Evolutionary conservation across 805 yeast genomes (phyloP), one percentile per base, ranked within the genome.

Genomic region (Candida hungchunana): DNA sequence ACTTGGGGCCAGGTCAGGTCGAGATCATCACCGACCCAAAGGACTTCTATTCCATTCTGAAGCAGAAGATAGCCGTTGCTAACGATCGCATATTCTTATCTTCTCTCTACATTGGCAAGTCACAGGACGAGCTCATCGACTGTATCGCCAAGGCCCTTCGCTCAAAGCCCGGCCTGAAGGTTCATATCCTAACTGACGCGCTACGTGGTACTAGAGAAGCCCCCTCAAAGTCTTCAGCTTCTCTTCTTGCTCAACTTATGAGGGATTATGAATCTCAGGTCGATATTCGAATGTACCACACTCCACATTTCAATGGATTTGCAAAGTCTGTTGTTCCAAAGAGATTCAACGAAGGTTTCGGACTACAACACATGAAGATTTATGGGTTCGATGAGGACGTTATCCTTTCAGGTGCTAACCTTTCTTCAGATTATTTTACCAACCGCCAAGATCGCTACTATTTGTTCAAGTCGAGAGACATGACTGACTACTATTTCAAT

Each of bases 351-450:
- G 98, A 93, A 62, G 89, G 94, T 4, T 68, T 73, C 48, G 98
- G 98, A 0, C 69, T 93, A 34, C 98, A 93, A 59, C 98, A 93
- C 56, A 93, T 93, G 97, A 93, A 93, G 58, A 71, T 93, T 19
- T 93, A 93, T 58, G 98, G 98, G 2, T 79, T 89, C 51, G 98
- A 93, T 58, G 77, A 87, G 51, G 96, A 89, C 54, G 77, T 93
- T 27, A 73, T 93, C 14, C 67, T 93, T 21, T 75, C 84, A 13
- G 98, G 97, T 6, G 98, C 98, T 3, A 93, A 93, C 53, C 67
- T 93, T 31, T 86, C 96, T 0, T 67, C 74, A 24, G 98, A 93
- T 61, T 93, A 93, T 59, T 93, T 93, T 61, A 84, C 95, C 4
- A 82, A 90, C 59, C 76, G 98, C 46, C 98, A 93, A 58, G 98